A percentile compares a stretch with the other conserved stretches of the same genome.
Conservation (phyloP, 352 stramenopile genomes). For the Pythium insidiosum region DNA sequence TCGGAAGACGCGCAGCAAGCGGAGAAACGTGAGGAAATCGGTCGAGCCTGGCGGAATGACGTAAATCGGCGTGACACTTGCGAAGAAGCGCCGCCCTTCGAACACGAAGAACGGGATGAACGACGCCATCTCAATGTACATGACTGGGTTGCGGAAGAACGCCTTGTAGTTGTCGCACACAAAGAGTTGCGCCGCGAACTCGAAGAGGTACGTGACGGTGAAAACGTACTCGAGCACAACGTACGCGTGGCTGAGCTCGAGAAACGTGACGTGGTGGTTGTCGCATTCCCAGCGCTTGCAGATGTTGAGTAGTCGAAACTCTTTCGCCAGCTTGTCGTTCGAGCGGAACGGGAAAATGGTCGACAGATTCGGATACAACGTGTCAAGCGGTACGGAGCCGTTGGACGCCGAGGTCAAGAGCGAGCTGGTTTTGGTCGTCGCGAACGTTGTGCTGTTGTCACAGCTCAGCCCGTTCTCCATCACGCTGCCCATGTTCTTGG, state of each 20-base stretch:
- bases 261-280: conserved; percentile 60
- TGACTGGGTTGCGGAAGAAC: conserved; percentile 61
- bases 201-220: conserved; percentile 53
- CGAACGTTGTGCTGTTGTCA: conserved; percentile 17
- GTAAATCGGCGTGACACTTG: conserved; percentile 34
- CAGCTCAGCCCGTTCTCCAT: conserved; percentile 34
- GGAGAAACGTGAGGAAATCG: conserved; percentile 50
- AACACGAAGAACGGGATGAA: conserved; percentile 67
- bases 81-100: conserved; percentile 32
- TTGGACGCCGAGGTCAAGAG: conserved; percentile 7
- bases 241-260: conserved; percentile 54
- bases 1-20: conserved; percentile 47
- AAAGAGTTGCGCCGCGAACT: conserved; percentile 32
- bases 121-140: conserved; percentile 54
- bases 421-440: conserved; percentile 2
- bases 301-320: conserved; percentile 31
- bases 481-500: conserved; percentile 42
- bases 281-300: conserved; percentile 77
- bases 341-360: conserved; percentile 39
- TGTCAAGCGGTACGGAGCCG: conserved; percentile 18
- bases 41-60: conserved; percentile 56
- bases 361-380: conserved; percentile 2
- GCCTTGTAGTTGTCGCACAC: conserved; percentile 25
- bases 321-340: conserved; percentile 25
- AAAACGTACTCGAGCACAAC: conserved; percentile 58